Base-by-base conservation (phyloP, 2,329 filamentous ascomycete genomes). In the Lasiodiplodia hormozganensis region DNA sequence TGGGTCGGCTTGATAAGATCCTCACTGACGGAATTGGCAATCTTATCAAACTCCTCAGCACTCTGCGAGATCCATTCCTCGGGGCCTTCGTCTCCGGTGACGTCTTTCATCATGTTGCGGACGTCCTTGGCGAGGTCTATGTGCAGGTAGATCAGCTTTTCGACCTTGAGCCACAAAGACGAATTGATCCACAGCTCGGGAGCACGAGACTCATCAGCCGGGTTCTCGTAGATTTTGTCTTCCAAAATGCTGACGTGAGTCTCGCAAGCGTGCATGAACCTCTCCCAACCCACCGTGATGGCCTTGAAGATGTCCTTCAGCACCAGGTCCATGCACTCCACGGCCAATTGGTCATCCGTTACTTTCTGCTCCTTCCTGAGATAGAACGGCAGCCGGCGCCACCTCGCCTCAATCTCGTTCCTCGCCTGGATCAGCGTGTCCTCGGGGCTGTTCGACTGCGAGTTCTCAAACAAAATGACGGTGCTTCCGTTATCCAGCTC, bases 401-500 rank as follows among this genome's bases (percentile, higher is more conserved):
- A 87, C n/a, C 82, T 78, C n/a, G 79, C 79, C 73, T 87, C 85
- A 58, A 84, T 81, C 68, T 85, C 82, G 54, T 83, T 80, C 16
- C 85, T 78, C 3, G 85, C 84, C 2, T 82, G 77, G 23, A 86
- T 82, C 11, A 87, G 70, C 1, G 84, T 86, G 70, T 87, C 83
- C 47, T 83, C 78, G 31, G 84, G 81, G 12, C 78, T 79, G 21
- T 80, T 78, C 2, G 82, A 82, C 34, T 84, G 80, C 0, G 83
- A 83, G 58, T 83, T 82, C 69, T 87, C 85, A 69, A 87, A 86
- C 34, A 87, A 76, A 66, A 87, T 85, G 67, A 87, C 83, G 0
- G 83, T 84, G 69, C 80, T 83, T 23, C 80, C 80, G 58, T 85
- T 85, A 69, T 87, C 85, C 4, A 85, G 78, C 1, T 77, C 79